Evolutionary conservation across 345 rosid species (phyloP), one percentile per base, ranked within the genome.

Genomic region (Linum usitatissimum): DNA sequence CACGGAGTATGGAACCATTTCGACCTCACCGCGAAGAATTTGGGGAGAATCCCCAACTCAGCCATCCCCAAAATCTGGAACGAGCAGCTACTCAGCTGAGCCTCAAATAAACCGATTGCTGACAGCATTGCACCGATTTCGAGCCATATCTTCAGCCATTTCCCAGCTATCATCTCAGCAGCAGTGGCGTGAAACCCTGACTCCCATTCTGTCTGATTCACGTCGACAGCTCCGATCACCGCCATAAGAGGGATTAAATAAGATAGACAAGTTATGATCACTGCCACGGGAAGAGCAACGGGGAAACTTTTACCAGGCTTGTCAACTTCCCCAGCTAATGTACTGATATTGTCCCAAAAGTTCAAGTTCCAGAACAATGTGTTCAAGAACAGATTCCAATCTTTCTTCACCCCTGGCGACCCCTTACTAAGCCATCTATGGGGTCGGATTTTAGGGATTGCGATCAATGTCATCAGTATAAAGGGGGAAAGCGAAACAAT

Each of bases 1-100:
- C 81, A 76, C 48, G 85, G 83, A 0, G 81, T 81, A 28, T 65
- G 56, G 45, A 78, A 81, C 77, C 79, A 66, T 8, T 3, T 68
- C 18, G 76, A 73, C 53, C 69, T 63, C 0, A 30, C 55, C 15
- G 65, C 71, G 64, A 73, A 73, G 61, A 55, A 54, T 13, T 7
- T 0, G 15, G 76, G 76, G 58, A 73, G 34, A 30, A 59, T 38
- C 9, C 76, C 76, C 7, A 73, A 55, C 19, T 68, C 76, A 55
- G 69, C 69, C 75, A 71, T 71, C 3, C 75, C 75, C 49, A 67
- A 15, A 59, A 71, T 9, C 51, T 66, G 75, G 53, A 62, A 71
- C 3, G 62, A 62, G 19, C 64, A 49, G 28, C 66, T 55, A 9
- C 72, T 67, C 23, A 73, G 64, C 18, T 73, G 76, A 0, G 76